phyloP scores from a whole-genome alignment of 2,329 filamentous ascomycete genomes.

The Fusarium foetens region DNA sequence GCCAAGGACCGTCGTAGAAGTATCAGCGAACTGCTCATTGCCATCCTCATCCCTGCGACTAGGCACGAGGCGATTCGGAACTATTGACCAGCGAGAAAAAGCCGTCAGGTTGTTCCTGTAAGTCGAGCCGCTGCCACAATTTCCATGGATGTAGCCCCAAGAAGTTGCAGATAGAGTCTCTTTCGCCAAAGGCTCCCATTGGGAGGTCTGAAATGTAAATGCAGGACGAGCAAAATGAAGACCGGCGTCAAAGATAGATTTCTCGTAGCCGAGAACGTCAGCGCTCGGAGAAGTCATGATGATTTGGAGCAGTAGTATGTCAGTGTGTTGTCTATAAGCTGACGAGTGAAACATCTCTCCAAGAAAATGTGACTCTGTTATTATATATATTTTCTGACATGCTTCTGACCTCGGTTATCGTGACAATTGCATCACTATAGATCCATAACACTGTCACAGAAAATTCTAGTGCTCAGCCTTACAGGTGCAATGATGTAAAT shows the following conservation, averaged over 20 bases:
- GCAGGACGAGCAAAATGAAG: constrained; percentile 16
- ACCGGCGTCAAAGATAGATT: constrained; percentile 10
- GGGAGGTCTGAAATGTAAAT: constrained; percentile 6
- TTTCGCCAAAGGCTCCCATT: constrained; percentile 22
- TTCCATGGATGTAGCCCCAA: constrained; percentile 30
- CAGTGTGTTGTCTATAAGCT: background rate
- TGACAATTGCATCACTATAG: background rate
- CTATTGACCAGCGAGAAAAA: constrained; percentile 5
- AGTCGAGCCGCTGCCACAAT: constrained; percentile 20
- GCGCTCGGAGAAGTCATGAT: constrained; percentile 6
- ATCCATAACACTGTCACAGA: background rate
- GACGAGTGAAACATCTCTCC: background rate
- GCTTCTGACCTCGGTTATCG: background rate
- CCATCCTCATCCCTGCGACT: constrained; percentile 20
- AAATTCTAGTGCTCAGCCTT: background rate
- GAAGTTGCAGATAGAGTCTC: constrained; percentile 23
- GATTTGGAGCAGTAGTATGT: no score
- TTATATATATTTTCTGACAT: background rate
- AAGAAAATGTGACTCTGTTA: background rate
- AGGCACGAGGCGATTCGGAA: constrained; percentile 13
- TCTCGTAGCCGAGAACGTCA: constrained; percentile 15
- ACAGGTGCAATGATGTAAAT: background rate
- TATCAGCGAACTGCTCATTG: constrained; percentile 23
- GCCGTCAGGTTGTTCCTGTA: constrained; percentile 23
- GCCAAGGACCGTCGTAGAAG: constrained; percentile 2